phyloP scores from a whole-genome alignment of 2,329 filamentous ascomycete genomes.

The Talaromyces sp. region DNA sequence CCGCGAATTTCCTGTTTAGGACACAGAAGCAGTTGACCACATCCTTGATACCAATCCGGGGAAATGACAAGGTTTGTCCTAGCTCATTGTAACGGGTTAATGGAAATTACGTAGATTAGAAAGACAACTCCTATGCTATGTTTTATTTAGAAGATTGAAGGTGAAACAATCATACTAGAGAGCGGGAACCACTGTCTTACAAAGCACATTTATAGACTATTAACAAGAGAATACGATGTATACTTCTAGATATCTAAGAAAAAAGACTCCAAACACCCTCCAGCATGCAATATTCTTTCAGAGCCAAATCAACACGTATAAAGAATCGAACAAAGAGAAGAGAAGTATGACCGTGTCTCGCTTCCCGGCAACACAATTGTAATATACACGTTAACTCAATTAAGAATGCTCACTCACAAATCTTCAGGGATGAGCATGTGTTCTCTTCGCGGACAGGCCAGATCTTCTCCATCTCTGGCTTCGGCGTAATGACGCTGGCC shows the following conservation, averaged over 20 bases:
- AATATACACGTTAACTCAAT: background rate
- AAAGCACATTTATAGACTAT: background rate
- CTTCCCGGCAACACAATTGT: background rate
- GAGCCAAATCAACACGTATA: background rate
- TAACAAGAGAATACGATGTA: background rate
- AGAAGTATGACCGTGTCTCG: background rate
- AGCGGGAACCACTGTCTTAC: no score
- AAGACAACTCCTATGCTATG: no score
- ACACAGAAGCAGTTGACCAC: no score
- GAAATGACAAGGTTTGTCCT: no score
- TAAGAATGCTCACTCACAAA: slow-evolving; percentile 10
- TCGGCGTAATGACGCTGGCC: slow-evolving; percentile 39
- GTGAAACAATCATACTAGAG: no score
- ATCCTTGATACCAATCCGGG: no score
- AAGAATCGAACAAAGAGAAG: slow-evolving; percentile 1
- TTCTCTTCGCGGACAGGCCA: slow-evolving; percentile 39
- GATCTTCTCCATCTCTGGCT: slow-evolving; percentile 34
- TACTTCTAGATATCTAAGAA: background rate
- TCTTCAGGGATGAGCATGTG: slow-evolving; percentile 26
- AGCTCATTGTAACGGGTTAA: no score
- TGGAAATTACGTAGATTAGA: no score
- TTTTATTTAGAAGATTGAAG: no score
- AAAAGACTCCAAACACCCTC: slow-evolving; percentile 6
- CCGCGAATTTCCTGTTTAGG: no score
- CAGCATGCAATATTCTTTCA: background rate